A percentile compares a stretch with the other conserved stretches of the same genome.
Evolutionary conservation across 1,139 yeast species (phyloP).

Genomic region (Saccharomyces hybrid): DNA sequence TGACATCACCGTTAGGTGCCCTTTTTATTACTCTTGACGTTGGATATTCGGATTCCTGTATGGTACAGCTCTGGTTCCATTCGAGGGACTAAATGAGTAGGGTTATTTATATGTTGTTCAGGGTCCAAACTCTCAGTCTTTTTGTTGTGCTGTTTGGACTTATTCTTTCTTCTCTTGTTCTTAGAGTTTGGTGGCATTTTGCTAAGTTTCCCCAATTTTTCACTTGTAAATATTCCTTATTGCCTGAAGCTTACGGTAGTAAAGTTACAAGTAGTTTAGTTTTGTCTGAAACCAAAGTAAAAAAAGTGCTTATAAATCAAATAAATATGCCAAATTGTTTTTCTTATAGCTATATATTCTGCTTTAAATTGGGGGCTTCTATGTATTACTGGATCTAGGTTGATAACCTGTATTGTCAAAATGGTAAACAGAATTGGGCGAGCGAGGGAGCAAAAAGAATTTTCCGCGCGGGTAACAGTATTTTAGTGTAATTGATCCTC

Average conservation of each 20-base stretch:
- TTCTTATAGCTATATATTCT: background rate
- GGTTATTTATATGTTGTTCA: background rate
- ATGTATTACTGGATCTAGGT: background rate
- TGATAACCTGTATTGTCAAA: background rate
- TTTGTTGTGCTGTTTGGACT: constrained; percentile 14
- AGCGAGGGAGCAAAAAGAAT: constrained; percentile 1
- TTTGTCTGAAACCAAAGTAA: background rate
- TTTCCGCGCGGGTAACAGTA: background rate
- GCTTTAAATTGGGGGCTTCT: background rate
- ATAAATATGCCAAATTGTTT: background rate
- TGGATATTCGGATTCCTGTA: constrained; percentile 60
- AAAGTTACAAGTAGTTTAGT: background rate
- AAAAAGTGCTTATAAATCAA: background rate
- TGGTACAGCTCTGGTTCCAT: constrained; percentile 44
- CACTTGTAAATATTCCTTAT: background rate
- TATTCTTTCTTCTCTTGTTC: constrained; percentile 27
- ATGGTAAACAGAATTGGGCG: background rate
- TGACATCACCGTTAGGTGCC: constrained; percentile 66
- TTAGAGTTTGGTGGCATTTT: constrained; percentile 24
- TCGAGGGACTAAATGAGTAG: constrained; percentile 3
- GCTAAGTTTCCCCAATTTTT: background rate
- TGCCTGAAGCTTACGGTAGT: background rate
- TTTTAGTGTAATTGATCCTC: background rate
- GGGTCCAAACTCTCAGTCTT: constrained; percentile 8
- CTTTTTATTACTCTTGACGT: constrained; percentile 64